Conservation (phyloP, 2,329 filamentous ascomycete species). For the Penicillium vulpinum region DNA sequence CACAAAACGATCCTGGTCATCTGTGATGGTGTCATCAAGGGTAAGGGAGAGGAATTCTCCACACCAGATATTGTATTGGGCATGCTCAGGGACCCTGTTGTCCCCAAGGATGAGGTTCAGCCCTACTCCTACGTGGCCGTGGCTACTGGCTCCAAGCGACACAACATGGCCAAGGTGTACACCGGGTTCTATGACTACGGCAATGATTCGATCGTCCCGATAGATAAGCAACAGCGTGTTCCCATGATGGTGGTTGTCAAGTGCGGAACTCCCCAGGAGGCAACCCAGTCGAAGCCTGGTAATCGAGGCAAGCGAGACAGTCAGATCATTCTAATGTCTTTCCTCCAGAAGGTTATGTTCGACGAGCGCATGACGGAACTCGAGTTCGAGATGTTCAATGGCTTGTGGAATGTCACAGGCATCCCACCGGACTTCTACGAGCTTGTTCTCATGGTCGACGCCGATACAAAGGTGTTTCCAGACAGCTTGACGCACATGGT, state of each 20-base stretch:
- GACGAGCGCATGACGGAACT: constrained; percentile 99
- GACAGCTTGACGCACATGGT: constrained; percentile 99
- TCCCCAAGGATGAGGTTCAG: constrained; percentile 77
- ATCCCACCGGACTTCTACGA: constrained; percentile 99
- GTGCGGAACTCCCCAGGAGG: constrained; percentile 88
- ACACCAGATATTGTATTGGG: constrained; percentile 86
- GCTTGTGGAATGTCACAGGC: constrained; percentile 96
- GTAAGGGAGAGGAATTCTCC: constrained; percentile 79
- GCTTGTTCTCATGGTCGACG: constrained; percentile 97
- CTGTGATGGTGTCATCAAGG: constrained; percentile 97
- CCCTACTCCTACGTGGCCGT: constrained; percentile 96
- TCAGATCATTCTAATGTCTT: constrained; percentile 99
- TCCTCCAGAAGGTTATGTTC: constrained; percentile 99
- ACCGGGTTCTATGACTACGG: constrained; percentile 98
- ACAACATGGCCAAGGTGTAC: constrained; percentile 99
- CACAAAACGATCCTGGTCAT: constrained; percentile 96
- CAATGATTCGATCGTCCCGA: constrained; percentile 71
- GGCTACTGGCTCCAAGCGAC: constrained; percentile 89
- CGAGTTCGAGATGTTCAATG: constrained; percentile 99
- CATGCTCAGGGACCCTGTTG: constrained; percentile 92
- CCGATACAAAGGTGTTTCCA: constrained; percentile 98
- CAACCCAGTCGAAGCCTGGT: constrained; percentile 78
- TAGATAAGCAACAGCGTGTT: constrained; percentile 90
- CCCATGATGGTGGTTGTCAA: constrained; percentile 98
- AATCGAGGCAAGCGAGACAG: constrained; percentile 98